phyloP scores from a whole-genome alignment of 257 asterid genomes.

The Echium plantagineum region DNA sequence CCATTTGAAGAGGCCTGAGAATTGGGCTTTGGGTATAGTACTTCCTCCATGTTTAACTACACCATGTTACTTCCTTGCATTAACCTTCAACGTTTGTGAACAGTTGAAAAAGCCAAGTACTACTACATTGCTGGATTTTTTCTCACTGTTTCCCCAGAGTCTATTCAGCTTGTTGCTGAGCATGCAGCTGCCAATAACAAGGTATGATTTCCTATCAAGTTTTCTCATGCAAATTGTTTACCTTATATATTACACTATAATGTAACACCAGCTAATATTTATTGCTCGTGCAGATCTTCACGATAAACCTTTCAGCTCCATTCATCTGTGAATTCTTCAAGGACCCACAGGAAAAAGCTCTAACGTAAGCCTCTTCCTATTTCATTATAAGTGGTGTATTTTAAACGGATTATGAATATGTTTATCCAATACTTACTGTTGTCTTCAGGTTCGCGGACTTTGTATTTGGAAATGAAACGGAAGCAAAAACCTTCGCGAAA shows the following conservation, averaged over 20 bases:
- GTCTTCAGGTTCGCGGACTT: conserved; percentile 56
- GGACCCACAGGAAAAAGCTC: conserved; percentile 61
- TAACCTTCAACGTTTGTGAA: conserved; percentile 10
- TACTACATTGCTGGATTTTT: conserved; percentile 91
- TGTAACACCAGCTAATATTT: conserved; percentile 14
- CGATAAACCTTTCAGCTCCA: conserved; percentile 89
- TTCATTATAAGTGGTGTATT: conserved; percentile 1
- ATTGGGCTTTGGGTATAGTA: conserved; percentile 69
- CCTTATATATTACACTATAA: conserved; percentile 1
- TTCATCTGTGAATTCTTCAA: conserved; percentile 89
- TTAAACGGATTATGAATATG: neutral
- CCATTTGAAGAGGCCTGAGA: conserved; percentile 72
- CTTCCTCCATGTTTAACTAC: neutral
- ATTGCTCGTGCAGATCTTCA: conserved; percentile 43
- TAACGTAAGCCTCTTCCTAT: conserved; percentile 49
- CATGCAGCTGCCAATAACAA: conserved; percentile 86
- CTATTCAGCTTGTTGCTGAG: conserved; percentile 86
- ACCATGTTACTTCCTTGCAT: neutral
- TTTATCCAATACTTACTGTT: conserved; percentile 10
- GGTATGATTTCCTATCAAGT: conserved; percentile 25
- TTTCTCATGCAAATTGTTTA: conserved; percentile 2
- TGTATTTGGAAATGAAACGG: conserved; percentile 89
- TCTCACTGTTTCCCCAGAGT: conserved; percentile 96
- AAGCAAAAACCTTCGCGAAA: conserved; percentile 80
- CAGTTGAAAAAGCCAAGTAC: conserved; percentile 95